Conservation (phyloP, 1,284 basidiomycete genomes). For the Cyathus olla region DNA sequence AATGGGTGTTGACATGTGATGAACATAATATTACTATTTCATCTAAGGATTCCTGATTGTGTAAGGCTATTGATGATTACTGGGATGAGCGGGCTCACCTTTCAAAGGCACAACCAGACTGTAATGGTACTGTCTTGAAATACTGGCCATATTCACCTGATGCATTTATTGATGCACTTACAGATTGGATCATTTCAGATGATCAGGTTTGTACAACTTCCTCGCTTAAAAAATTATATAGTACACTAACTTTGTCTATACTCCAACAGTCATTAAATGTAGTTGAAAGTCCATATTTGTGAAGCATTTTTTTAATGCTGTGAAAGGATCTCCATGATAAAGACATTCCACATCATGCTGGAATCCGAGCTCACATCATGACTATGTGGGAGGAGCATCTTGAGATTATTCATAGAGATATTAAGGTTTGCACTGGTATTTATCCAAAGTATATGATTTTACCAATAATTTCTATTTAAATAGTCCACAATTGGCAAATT, state of each 20-base stretch:
- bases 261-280: conserved; percentile 38
- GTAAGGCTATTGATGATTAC: conserved; percentile 1
- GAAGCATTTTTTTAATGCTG: conserved; percentile 32
- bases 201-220: conserved; percentile 36
- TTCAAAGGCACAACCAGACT: conserved; percentile 2
- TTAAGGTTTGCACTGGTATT: conserved; percentile 18
- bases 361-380: conserved; percentile 23
- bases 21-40: conserved; percentile 14
- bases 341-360: conserved; percentile 39
- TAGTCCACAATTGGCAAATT: conserved; percentile 34
- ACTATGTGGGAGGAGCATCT: conserved; percentile 29
- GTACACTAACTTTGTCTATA: conserved; percentile 5
- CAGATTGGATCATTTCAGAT: conserved; percentile 38
- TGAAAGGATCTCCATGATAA: conserved; percentile 29
- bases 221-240: conserved; percentile 3
- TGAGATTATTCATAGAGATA: conserved; percentile 15
- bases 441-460: not conserved
- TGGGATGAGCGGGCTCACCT: not conserved
- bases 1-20: conserved; percentile 19
- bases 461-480: conserved; percentile 14
- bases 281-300: conserved; percentile 29
- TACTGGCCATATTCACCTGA: not conserved
- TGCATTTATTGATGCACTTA: conserved; percentile 32
- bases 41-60: too few species aligned
- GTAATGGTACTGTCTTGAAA: not conserved